Conservation (phyloP, 257 asterid genomes). For the Ilex asprella region DNA sequence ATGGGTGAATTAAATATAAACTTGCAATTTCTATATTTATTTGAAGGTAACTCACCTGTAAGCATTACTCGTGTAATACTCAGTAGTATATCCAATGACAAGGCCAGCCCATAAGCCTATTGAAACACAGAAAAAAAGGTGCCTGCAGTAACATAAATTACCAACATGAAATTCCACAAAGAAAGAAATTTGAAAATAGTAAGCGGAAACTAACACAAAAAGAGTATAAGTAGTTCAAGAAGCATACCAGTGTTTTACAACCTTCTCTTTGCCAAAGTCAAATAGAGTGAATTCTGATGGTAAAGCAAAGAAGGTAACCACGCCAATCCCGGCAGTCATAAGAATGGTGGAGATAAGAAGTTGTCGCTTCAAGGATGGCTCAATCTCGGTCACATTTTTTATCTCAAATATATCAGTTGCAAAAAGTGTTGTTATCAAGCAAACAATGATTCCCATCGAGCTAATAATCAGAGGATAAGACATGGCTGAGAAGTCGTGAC, state of each 20-base stretch:
- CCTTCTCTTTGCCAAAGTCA: conserved; percentile 38
- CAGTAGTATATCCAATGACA: conserved; percentile 45
- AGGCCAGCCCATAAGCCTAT: conserved; percentile 66
- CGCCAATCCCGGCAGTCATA: conserved; percentile 46
- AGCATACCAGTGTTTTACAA: conserved; percentile 37
- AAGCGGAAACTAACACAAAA: neutral
- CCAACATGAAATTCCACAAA: neutral
- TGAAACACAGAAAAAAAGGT: conserved; percentile 45
- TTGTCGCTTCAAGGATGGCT: conserved; percentile 51
- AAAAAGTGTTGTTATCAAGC: conserved; percentile 43
- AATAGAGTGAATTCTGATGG: conserved; percentile 52
- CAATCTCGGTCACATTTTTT: conserved; percentile 36
- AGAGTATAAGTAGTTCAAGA: neutral
- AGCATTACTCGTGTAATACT: conserved; percentile 54
- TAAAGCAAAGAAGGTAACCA: conserved; percentile 35
- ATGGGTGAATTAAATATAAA: too few relatives aligned
- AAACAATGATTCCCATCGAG: conserved; percentile 43
- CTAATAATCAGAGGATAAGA: conserved; percentile 45
- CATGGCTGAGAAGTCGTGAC: conserved; percentile 46
- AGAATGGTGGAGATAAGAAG: conserved; percentile 46
- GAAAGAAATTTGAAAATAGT: neutral
- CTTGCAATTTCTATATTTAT: too few relatives aligned
- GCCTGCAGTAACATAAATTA: conserved; percentile 30
- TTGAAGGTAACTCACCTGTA: conserved; percentile 27
- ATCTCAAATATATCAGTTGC: conserved; percentile 46